These are phyloP conservation scores for Penicillium herquei DNA, from an alignment of 495 filamentous ascomycete species.

Conservation along the genomic window DNA sequence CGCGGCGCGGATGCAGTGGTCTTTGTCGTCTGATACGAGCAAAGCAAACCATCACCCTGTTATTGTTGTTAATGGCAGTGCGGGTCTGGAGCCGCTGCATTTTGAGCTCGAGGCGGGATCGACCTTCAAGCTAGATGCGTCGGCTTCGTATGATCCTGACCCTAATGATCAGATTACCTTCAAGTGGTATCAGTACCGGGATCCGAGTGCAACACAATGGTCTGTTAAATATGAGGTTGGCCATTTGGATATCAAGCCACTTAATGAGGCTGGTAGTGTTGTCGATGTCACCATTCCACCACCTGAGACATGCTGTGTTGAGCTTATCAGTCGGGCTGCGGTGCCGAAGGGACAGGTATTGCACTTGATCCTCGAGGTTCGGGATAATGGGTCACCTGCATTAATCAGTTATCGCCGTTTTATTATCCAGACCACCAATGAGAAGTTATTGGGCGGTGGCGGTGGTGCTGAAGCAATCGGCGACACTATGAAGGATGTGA, in stretches of 20 bases:
- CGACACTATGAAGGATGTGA: conserved; percentile 11
- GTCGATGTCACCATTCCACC: conserved; percentile 35
- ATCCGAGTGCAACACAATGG: conserved; percentile 43
- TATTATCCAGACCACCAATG: conserved; percentile 36
- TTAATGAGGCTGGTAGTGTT: conserved; percentile 21
- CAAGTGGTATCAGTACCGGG: conserved; percentile 49
- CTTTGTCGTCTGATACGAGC: conserved; percentile 24
- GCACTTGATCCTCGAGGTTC: conserved; percentile 44
- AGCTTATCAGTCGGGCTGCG: conserved; percentile 29
- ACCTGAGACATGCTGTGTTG: conserved; percentile 32
- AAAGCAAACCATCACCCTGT: conserved; percentile 44
- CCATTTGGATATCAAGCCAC: conserved; percentile 24
- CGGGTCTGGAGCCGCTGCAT: conserved; percentile 26
- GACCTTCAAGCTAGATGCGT: conserved; percentile 40
- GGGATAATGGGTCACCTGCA: conserved; percentile 30
- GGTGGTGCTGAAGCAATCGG: conserved; percentile 12
- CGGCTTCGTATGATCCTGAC: conserved; percentile 44
- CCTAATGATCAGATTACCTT: conserved; percentile 33
- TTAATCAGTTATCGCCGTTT: conserved; percentile 42
- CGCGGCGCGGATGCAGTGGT: conserved; percentile 51
- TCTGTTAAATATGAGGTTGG: conserved; percentile 36
- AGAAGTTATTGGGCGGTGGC: conserved; percentile 9
- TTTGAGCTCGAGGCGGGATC: conserved; percentile 33
- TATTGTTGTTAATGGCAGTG: conserved; percentile 37
- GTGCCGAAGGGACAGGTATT: conserved; percentile 20